phyloP scores from a whole-genome alignment of 2,329 filamentous ascomycete genomes.

The Aspergillus alliaceus region DNA sequence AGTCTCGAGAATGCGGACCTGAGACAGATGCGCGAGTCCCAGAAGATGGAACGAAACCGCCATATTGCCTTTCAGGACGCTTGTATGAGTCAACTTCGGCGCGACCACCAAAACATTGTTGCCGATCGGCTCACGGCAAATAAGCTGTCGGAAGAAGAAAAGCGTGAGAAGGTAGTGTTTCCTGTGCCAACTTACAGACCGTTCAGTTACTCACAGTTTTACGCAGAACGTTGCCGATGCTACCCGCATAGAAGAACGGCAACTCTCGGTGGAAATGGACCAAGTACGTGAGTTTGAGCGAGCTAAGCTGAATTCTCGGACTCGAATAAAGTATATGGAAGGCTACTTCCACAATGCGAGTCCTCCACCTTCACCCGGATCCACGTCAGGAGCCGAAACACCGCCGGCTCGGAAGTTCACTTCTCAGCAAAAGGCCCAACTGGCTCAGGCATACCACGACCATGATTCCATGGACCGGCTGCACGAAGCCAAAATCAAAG shows the following conservation, averaged over 20 bases:
- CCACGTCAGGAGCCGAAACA: slow-evolving; percentile 19
- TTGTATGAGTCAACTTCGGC: slow-evolving; percentile 29
- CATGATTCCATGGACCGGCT: slow-evolving; percentile 45
- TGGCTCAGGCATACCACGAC: slow-evolving; percentile 46
- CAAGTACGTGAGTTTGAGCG: slow-evolving; percentile 46
- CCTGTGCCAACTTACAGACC: background rate
- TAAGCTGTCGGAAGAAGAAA: slow-evolving; percentile 33
- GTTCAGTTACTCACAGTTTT: background rate
- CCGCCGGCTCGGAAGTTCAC: slow-evolving; percentile 38
- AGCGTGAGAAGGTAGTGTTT: slow-evolving; percentile 38
- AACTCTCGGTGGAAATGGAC: slow-evolving; percentile 46
- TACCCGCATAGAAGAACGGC: slow-evolving; percentile 42
- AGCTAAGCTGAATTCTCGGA: slow-evolving; percentile 43
- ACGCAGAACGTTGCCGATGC: slow-evolving; percentile 38
- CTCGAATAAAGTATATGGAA: slow-evolving; percentile 50
- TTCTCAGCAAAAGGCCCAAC: slow-evolving; percentile 42
- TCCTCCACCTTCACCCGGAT: slow-evolving; percentile 32
- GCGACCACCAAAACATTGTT: slow-evolving; percentile 30
- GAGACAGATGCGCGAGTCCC: slow-evolving; percentile 30
- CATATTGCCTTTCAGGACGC: slow-evolving; percentile 37
- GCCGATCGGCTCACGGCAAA: slow-evolving; percentile 31
- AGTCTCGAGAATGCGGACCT: slow-evolving; percentile 35
- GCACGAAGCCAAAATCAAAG: slow-evolving; percentile 47
- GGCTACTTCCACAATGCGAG: slow-evolving; percentile 45
- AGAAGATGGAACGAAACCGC: slow-evolving; percentile 29